Evolutionary conservation across 2,329 filamentous ascomycete genomes (phyloP), one percentile per base, ranked within the genome.

Genomic region (Dactylonectria macrodidyma): DNA sequence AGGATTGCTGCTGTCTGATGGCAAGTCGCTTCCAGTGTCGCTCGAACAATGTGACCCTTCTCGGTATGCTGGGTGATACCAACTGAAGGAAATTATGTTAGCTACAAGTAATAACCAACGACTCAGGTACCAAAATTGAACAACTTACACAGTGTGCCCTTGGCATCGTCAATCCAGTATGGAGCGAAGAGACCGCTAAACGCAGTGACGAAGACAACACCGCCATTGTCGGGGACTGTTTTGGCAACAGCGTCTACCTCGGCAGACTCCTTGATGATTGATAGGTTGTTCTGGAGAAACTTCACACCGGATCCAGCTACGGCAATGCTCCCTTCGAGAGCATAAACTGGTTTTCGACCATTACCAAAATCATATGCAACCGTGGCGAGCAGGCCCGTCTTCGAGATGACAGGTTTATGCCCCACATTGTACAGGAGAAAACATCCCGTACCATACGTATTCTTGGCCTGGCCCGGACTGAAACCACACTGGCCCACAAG

Each of bases 81-180:
- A 75, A 95, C 90, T 90, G 68, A 61, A 64, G 14, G n/a, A 52
- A 19, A 16, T 19, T 48, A 69, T 54, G 47, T 66, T 63, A 54
- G 36, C 26, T 36, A 34, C 14, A 12, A 24, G 4, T n/a, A 6
- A 38, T 33, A 59, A 5, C 0, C 56, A 54, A 52, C 5, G 1
- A 26, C 5, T 14, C n/a, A 5, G 33, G 34, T 8, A 62, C 50
- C 9, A 47, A 3, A 41, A 56, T 8, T 33, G 48, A n/a, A 24
- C 5, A 34, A 84, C 87, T 82, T 84, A 91, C 88, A 95, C 63
- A 96, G 90, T 5, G 95, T 97, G 66, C 95, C 95, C 79, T 95
- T 92, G 22, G 94, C 94, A 81, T 97, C 93, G 78, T 97, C 94
- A 69, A 97, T 95, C 95, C 95, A 97, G 81, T 97, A 97, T 0